Conservation (phyloP, 768 basidiomycete genomes). For the Trametes cinnabarina region DNA sequence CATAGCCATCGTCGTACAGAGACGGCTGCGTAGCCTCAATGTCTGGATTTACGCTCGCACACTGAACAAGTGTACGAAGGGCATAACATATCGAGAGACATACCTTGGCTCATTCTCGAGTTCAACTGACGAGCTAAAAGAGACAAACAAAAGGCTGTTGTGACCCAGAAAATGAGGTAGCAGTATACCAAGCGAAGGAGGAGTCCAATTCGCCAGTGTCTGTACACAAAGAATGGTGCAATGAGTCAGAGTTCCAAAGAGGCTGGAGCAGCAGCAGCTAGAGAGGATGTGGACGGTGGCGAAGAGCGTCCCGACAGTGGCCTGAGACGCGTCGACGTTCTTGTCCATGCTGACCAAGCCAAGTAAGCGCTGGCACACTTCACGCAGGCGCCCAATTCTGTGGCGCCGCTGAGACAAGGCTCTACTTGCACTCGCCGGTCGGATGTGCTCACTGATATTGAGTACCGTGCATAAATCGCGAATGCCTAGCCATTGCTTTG, state of each 20-base stretch:
- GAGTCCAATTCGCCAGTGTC: not conserved
- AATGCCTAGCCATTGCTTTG: too few species aligned
- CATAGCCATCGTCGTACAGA: slow-evolving; percentile 58
- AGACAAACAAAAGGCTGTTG: not conserved
- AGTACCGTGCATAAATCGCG: too few species aligned
- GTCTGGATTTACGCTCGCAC: not conserved
- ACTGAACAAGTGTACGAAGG: too few species aligned
- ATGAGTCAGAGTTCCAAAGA: not conserved
- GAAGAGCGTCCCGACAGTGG: not conserved
- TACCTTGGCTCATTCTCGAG: slow-evolving; percentile 17
- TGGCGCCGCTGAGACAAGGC: not conserved
- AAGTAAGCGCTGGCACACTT: not conserved
- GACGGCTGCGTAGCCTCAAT: slow-evolving; percentile 25
- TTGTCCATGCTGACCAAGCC: slow-evolving; percentile 12
- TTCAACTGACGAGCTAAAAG: not conserved
- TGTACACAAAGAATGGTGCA: not conserved
- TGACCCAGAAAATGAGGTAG: not conserved
- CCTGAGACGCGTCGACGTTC: slow-evolving; percentile 11
- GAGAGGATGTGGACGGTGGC: slow-evolving; percentile 10
- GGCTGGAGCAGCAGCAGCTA: not conserved
- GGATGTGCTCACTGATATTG: too few species aligned
- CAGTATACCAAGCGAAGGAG: not conserved
- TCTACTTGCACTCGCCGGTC: not conserved
- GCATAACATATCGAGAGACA: not conserved
- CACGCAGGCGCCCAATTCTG: not conserved